Percentiles rank a stretch among this genome's conserved stretches.
phyloP scores from a whole-genome alignment of 1,284 basidiomycete species.

The Rhodotorula sp. region DNA sequence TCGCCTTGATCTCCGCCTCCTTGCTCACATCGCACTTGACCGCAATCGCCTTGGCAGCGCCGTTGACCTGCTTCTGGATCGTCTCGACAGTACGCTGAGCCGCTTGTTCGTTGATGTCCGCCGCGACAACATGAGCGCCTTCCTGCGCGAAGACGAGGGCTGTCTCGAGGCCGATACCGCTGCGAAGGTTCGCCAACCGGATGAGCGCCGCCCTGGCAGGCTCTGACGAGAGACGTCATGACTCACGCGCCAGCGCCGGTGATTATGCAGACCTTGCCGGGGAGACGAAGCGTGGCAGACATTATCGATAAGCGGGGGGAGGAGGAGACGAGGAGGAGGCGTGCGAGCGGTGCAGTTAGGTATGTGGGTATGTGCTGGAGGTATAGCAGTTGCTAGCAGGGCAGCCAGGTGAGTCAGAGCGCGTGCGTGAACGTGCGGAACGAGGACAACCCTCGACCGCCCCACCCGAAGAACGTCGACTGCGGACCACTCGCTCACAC shows the following conservation, averaged over 20 bases:
- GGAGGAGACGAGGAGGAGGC: not conserved
- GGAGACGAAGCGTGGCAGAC: constrained; percentile 34
- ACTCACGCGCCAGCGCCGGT: constrained; percentile 51
- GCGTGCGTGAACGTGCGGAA: no score
- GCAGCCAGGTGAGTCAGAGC: no score
- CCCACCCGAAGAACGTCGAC: no score
- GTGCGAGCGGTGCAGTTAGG: not conserved
- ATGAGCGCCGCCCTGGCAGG: no score
- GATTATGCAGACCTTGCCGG: constrained; percentile 48
- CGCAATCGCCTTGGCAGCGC: constrained; percentile 58
- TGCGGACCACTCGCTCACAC: no score
- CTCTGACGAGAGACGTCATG: constrained; percentile 31
- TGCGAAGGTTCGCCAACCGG: constrained; percentile 8
- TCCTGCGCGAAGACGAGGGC: constrained; percentile 88
- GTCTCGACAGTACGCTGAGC: constrained; percentile 68
- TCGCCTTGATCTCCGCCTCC: constrained; percentile 76
- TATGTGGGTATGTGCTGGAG: no score
- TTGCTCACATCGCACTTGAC: constrained; percentile 82
- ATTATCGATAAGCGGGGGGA: not conserved
- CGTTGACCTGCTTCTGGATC: constrained; percentile 64
- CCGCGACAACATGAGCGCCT: constrained; percentile 71
- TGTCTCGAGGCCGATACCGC: constrained; percentile 88
- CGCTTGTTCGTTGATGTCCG: constrained; percentile 74
- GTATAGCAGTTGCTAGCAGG: no score
- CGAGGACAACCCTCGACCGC: no score